These are phyloP conservation scores for Geotrichum cucujoidarum DNA, from an alignment of 1,139 yeast species.

Conservation along the genomic window DNA sequence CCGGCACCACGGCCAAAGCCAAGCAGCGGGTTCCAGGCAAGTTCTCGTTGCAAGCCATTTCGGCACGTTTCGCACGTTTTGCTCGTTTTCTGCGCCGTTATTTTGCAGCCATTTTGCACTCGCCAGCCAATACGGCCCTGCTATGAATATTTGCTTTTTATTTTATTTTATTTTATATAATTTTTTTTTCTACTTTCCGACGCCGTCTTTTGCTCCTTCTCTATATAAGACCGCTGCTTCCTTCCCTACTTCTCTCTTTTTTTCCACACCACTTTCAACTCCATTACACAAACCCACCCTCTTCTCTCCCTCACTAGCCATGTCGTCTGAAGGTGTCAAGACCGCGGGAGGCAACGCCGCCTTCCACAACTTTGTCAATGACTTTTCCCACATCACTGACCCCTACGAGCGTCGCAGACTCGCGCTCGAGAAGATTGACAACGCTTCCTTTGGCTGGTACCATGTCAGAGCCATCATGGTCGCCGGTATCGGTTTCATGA, in stretches of 20 bases:
- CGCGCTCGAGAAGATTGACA: constrained; percentile 83
- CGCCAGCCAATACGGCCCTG: too few species aligned
- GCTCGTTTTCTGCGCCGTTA: too few species aligned
- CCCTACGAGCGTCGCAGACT: constrained; percentile 86
- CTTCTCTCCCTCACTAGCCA: not conserved
- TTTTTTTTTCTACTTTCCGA: not conserved
- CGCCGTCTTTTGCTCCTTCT: not conserved
- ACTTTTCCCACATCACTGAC: constrained; percentile 78
- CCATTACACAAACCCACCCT: too few species aligned
- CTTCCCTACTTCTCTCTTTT: not conserved
- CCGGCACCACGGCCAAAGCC: too few species aligned
- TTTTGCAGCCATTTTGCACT: too few species aligned
- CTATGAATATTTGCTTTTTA: too few species aligned
- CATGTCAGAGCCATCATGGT: constrained; percentile 81
- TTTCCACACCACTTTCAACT: not conserved
- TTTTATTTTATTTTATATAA: too few species aligned
- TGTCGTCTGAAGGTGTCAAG: not conserved
- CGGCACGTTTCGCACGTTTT: too few species aligned
- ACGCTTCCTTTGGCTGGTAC: constrained; percentile 82
- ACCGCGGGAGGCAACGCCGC: not conserved
- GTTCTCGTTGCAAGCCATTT: too few species aligned
- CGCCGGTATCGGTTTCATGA: constrained; percentile 92
- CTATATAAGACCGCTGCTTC: not conserved
- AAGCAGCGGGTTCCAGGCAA: too few species aligned
- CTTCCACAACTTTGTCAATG: constrained; percentile 78